Evolutionary conservation across 148 eudicot genomes (phyloP).

Genomic region (Hydrangea macrophylla): DNA sequence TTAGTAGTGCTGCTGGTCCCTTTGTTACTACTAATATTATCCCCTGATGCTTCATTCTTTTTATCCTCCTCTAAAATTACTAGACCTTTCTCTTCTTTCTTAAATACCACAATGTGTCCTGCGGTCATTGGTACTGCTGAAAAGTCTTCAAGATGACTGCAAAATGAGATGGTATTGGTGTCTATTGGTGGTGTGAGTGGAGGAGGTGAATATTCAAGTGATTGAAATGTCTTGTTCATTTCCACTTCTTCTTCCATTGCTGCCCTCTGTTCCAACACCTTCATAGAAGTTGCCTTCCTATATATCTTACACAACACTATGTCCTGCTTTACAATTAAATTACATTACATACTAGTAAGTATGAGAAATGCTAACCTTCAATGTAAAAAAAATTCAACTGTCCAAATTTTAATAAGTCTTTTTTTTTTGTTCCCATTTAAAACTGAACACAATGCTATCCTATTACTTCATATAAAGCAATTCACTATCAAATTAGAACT

Average conservation of each 20-base stretch:
- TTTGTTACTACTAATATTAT: not conserved
- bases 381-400: too few relatives aligned
- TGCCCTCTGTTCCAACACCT: conserved; percentile 78
- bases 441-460: too few relatives aligned
- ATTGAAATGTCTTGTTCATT: conserved; percentile 13
- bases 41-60: conserved; percentile 9
- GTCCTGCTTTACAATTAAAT: conserved; percentile 45
- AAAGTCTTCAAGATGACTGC: conserved; percentile 29
- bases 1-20: not conserved
- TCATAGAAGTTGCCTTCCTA: conserved; percentile 85
- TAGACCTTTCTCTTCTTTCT: conserved; percentile 18
- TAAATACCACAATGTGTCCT: conserved; percentile 27
- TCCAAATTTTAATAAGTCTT: too few relatives aligned
- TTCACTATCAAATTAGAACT: conserved; percentile 95
- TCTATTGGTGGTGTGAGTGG: conserved; percentile 39
- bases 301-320: conserved; percentile 88
- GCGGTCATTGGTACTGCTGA: conserved; percentile 13
- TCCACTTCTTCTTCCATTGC: conserved; percentile 57
- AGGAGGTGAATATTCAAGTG: conserved; percentile 24
- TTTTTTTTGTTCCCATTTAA: too few relatives aligned
- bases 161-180: conserved; percentile 18
- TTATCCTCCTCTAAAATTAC: not conserved
- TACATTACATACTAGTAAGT: too few relatives aligned
- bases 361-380: too few relatives aligned
- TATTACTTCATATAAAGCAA: too few relatives aligned